Evolutionary conservation across 257 asterid species (phyloP), one percentile per base, ranked within the genome.

Genomic region (Primulina eburnea): DNA sequence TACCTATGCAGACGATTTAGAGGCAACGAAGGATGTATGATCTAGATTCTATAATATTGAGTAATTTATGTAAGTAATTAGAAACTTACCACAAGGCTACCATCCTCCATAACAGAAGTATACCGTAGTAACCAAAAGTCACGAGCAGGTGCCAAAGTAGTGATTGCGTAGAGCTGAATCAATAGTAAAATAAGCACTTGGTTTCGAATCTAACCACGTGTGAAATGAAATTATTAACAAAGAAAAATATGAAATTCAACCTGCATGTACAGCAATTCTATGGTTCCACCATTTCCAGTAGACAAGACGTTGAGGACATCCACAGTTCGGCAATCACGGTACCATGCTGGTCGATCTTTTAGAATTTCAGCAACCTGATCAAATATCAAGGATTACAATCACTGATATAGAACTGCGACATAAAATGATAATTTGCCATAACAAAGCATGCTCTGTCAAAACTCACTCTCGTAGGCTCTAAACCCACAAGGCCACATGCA

Each of bases 231-330:
- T 11, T 6, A 14, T 21, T 14, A 9, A 74, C 30, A 55, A 57
- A 12, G 21, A 60, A 16, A 37, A 28, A 74, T 65, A 17, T 18
- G 18, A 64, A 17, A 53, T 17, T 26, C 20, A 47, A 93, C 99
- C 97, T 94, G 97, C 97, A 94, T 85, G 82, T 94, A 91, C n/a
- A 94, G 80, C 77, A 94, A 79, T 77, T 94, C 99, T 58, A 91
- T 84, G 72, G 99, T 94, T 83, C 99, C 98, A 72, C 99, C 96
- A 34, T 65, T 89, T 30, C 94, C 95, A 65, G 99, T 91, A 73
- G 98, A 88, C 86, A 94, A 18, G 61, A 82, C 95, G 68, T 91
- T 94, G 58, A 91, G 86, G 73, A 92, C 95, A 62, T 94, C 95
- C 81, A 89, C 93, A 20, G 93, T 78, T 82, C 97, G 91, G 78